phyloP scores from a whole-genome alignment of 176 grass and related monocot species.

The barley (Hordeum vulgare) region MorexV3_pseudomolecules_assembly NC_058524.1:44911472-44911971 shows the following conservation, averaged over 20 bases:
- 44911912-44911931: slow-evolving; percentile 56
- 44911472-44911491: background rate
- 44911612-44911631: background rate
- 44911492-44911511: background rate
- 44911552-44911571: slow-evolving; percentile 34
- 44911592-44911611: slow-evolving; percentile 27
- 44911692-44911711: slow-evolving; percentile 57
- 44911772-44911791: slow-evolving; percentile 36
- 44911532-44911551: slow-evolving; percentile 72
- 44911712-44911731: slow-evolving; percentile 68
- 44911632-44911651: background rate
- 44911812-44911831: slow-evolving; percentile 51
- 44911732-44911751: slow-evolving; percentile 57
- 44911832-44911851: background rate
- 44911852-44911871: background rate
- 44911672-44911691: background rate
- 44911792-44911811: slow-evolving; percentile 36
- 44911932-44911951: slow-evolving; percentile 75
- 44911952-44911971: slow-evolving; percentile 84
- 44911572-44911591: slow-evolving; percentile 52
- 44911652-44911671: background rate
- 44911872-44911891: background rate
- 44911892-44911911: slow-evolving; percentile 23
- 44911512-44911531: slow-evolving; percentile 35
- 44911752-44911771: slow-evolving; percentile 54